Evolutionary conservation across 495 filamentous ascomycete genomes (phyloP), one percentile per base, ranked within the genome.

Genomic region (Daldinia caldariorum): DNA sequence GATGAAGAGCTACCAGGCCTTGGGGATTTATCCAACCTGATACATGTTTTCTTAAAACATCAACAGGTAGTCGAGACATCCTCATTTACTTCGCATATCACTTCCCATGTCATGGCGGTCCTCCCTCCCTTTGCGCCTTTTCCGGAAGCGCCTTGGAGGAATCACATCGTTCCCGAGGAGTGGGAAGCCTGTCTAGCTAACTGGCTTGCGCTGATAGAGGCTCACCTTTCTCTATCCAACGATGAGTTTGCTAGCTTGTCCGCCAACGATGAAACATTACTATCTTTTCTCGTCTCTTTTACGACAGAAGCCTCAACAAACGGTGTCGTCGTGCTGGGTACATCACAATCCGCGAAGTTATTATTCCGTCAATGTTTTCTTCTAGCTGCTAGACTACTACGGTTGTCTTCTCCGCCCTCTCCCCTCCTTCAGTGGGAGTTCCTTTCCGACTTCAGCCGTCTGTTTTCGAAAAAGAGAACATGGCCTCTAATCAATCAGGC

Each of bases 181-280:
- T 96, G 93, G 93, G 86, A 90, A 60, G 82, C 85, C 37, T 94
- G 90, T 76, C 77, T 95, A 16, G 88, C 92, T 75, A 90, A 91
- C 45, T 97, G 93, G 93, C 78, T 89, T 18, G 74, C 86, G 8
- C 80, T 96, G 3, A 75, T 88, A 26, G 83, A 88, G 31, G 82
- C 86, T 49, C 86, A 92, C 67, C 77, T 97, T 8, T 86, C 84
- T 34, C 69, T 90, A 2, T 75, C 88, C 3, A 79, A 83, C 16
- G 67, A 85, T 41, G 79, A 84, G 2, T 91, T 93, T 64, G 41
- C 68, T 56, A 67, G 74, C 26, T 70, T 79, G 26, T 84, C 88
- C 1, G 43, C 73, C 6, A 81, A 85, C 43, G 87, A 91, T 69
- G 79, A 79, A 50, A 88, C 89, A 18, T 73, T 90, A 2, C 61